phyloP scores from a whole-genome alignment of 176 grass and related monocot species.

The Hordeum marinum region DNA sequence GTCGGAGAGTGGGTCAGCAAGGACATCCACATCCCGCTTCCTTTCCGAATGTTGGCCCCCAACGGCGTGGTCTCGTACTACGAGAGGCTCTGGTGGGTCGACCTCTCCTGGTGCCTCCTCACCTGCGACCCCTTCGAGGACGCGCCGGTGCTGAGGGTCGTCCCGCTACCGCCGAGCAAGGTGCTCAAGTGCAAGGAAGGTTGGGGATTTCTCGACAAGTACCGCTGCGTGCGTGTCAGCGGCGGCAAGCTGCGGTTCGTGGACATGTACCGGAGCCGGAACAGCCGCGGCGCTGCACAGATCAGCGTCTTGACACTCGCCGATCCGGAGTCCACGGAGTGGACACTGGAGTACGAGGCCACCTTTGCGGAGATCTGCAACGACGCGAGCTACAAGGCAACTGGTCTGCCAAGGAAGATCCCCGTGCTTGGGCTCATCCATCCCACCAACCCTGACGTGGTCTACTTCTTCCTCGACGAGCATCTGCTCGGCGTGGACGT shows the following conservation, averaged over 20 bases:
- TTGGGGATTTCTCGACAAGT: background rate
- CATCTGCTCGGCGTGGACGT: background rate
- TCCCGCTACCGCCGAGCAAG: background rate
- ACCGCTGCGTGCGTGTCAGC: background rate
- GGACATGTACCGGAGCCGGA: background rate
- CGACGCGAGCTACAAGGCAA: background rate
- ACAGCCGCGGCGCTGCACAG: background rate
- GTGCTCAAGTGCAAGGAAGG: background rate
- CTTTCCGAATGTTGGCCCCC: background rate
- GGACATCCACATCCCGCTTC: background rate
- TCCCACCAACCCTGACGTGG: background rate
- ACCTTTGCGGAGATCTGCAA: background rate
- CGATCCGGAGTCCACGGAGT: background rate
- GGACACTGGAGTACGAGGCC: constrained; percentile 5
- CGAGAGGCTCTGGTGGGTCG: background rate
- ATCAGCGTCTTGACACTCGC: background rate
- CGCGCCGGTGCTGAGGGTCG: background rate
- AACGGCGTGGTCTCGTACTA: background rate
- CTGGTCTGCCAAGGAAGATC: background rate
- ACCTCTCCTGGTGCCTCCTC: constrained; percentile 7
- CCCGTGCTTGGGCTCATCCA: background rate
- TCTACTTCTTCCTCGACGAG: background rate
- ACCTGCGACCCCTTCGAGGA: background rate
- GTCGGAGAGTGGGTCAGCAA: constrained; percentile 12
- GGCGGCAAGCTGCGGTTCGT: background rate